phyloP scores from a whole-genome alignment of 192 early-diverging fungal genomes.

The Coemansia pectinata region DNA sequence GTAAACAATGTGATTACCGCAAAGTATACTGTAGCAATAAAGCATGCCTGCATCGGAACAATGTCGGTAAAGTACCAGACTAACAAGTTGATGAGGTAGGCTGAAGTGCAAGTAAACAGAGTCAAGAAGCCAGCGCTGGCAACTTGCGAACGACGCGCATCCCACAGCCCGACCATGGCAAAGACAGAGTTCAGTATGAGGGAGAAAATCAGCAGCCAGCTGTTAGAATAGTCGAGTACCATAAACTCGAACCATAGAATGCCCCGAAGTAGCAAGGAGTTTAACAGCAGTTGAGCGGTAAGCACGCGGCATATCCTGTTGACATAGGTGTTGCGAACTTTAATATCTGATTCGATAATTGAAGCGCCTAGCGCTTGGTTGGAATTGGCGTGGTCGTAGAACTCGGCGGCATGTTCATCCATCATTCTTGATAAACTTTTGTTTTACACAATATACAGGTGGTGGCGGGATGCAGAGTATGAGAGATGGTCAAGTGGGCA shows the following conservation, averaged over 20 bases:
- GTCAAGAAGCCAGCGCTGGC: not conserved
- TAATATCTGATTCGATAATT: not conserved
- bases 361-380: not conserved
- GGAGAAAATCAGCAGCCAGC: constrained; percentile 7
- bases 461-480: not conserved
- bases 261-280: not conserved
- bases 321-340: not conserved
- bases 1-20: not conserved
- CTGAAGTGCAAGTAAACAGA: not conserved
- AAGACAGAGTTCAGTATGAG: constrained; percentile 2
- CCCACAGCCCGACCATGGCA: not conserved
- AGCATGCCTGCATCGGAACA: constrained; percentile 1
- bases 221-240: not conserved
- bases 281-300: not conserved
- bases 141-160: not conserved
- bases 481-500: not conserved
- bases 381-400: not conserved
- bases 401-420: constrained; percentile 2
- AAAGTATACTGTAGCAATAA: not conserved
- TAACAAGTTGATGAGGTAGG: not conserved
- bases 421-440: not conserved
- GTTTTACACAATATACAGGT: not conserved
- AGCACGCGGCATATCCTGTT: not conserved
- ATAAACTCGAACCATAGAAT: constrained; percentile 6
- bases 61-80: constrained; percentile 2